Base-by-base conservation (phyloP, 352 stramenopile species). In the Phytophthora crassamura region DNA sequence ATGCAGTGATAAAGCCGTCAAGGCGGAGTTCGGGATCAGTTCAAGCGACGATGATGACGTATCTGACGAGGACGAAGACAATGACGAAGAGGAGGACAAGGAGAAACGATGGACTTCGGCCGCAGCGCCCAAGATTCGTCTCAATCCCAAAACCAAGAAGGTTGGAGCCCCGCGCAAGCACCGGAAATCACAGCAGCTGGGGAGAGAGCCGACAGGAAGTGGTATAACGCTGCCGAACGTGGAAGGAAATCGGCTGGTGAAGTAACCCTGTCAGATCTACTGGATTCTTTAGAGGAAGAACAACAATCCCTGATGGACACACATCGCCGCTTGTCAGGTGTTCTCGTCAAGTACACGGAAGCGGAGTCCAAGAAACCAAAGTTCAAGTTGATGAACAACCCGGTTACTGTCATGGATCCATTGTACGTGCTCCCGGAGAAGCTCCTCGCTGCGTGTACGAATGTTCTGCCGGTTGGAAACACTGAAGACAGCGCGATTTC, bases 391-490 rank as follows among this genome's bases (percentile, higher is more conserved):
- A 39, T 67, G 45, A 72, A 67, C 10, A 69, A 71, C 30, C 59
- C 64, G 12, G 49, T 66, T 4, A 43, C 62, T 15, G 67, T 62
- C 15, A 18, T 57, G 41, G 59, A 73, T 11, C 48, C 60, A 0
- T 74, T 64, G 20, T 77, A 68, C 42, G 3, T 72, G 0, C 38
- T 75, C 0, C 64, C 57, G 0, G 3, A 34, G 0, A 60, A 54
- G 33, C 43, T 78, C 4, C 9, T 78, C 4, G 12, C 55, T 0
- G 42, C 46, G 5, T 72, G 62, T 28, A 16, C 66, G 3, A 18
- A 22, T 9, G 6, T 42, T 0, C 12, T 72, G 2, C 41, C 56
- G 2, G 9, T 58, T 0, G 15, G 20, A 0, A 75, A 63, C 28
- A 45, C 6, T 0, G 18, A 32, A 15, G 22, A 61, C 20, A 32